Evolutionary conservation across 768 basidiomycete species (phyloP), one percentile per base, ranked within the genome.

Genomic region (Trametes sanguinea): DNA sequence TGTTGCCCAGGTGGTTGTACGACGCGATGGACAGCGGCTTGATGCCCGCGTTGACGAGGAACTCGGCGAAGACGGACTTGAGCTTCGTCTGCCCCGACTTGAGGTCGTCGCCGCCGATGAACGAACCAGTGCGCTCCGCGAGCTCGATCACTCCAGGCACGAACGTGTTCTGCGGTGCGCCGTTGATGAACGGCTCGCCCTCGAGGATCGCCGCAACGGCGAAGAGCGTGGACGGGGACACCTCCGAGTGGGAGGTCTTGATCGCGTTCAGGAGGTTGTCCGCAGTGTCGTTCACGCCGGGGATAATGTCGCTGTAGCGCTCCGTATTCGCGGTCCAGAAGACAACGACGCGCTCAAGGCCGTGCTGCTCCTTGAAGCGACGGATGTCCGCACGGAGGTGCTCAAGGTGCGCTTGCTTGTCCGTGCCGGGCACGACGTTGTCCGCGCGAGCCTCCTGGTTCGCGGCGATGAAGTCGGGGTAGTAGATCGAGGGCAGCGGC

Each of bases 271-370:
- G 86, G 54, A 99, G 76, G 72, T 89, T 90, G 68, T 90, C 90
- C 2, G 94, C 89, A 13, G 94, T 95, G 73, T 99, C 95, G 76
- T 98, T 98, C 61, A 98, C 85, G 45, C 96, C 97, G 11, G 90
- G 83, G 74, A 98, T 88, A 76, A 99, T 87, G 65, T 94, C 94
- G 68, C 90, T 88, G 85, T 95, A 99, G 61, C 96, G 90, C 81
- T 98, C 97, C 16, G 96, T 99, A 80, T 99, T 98, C 68, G 93
- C 95, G 14, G 96, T 98, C 96, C 96, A 98, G 81, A 98, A 95
- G 64, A 98, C 89, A 69, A 99, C 76, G 63, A 93, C 85, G 60
- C 90, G 90, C 74, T 95, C 95, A 50, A 98, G 86, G 17, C 76
- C 80, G 73, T 98, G 85, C 63, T 86, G 78, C 55, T 78, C 70